Conservation (phyloP, 257 asterid genomes). For the Orobanche coerulescens region DNA sequence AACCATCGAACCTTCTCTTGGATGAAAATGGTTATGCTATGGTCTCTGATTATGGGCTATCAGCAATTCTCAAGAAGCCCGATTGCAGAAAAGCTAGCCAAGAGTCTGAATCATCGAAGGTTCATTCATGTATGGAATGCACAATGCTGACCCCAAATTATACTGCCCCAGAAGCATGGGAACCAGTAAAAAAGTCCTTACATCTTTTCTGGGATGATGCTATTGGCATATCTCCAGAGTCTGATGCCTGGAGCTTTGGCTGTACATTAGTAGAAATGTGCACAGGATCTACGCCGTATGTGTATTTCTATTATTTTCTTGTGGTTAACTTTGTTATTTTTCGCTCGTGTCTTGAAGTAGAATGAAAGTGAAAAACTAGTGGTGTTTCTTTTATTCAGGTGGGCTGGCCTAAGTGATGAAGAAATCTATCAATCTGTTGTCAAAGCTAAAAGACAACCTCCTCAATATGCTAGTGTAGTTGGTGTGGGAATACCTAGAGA, state of each 20-base stretch:
- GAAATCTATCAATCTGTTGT: slow-evolving; percentile 90
- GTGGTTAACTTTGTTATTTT: slow-evolving; percentile 16
- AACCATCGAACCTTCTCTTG: slow-evolving; percentile 93
- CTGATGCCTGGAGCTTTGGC: slow-evolving; percentile 99
- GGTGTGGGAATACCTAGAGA: slow-evolving; percentile 98
- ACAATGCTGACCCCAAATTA: slow-evolving; percentile 96
- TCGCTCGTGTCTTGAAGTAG: slow-evolving; percentile 3
- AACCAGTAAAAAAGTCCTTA: slow-evolving; percentile 82
- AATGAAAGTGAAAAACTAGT: slow-evolving; percentile 23
- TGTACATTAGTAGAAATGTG: slow-evolving; percentile 99
- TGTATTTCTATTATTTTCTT: slow-evolving; percentile 22
- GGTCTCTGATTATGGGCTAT: slow-evolving; percentile 95
- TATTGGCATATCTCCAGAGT: slow-evolving; percentile 91
- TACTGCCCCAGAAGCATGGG: slow-evolving; percentile 99
- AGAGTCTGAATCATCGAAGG: slow-evolving; percentile 67
- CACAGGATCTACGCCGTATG: slow-evolving; percentile 98
- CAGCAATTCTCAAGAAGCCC: slow-evolving; percentile 80
- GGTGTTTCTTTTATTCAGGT: slow-evolving; percentile 45
- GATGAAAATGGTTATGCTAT: slow-evolving; percentile 88
- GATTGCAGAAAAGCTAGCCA: slow-evolving; percentile 74
- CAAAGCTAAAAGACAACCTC: slow-evolving; percentile 77
- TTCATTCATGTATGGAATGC: slow-evolving; percentile 98
- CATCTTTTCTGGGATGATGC: slow-evolving; percentile 98
- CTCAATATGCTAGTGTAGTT: slow-evolving; percentile 91
- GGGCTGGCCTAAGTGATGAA: slow-evolving; percentile 88